These are phyloP conservation scores for Pontederia crassipes DNA, from an alignment of 176 grass and related monocot genomes.

Conservation along the genomic window DNA sequence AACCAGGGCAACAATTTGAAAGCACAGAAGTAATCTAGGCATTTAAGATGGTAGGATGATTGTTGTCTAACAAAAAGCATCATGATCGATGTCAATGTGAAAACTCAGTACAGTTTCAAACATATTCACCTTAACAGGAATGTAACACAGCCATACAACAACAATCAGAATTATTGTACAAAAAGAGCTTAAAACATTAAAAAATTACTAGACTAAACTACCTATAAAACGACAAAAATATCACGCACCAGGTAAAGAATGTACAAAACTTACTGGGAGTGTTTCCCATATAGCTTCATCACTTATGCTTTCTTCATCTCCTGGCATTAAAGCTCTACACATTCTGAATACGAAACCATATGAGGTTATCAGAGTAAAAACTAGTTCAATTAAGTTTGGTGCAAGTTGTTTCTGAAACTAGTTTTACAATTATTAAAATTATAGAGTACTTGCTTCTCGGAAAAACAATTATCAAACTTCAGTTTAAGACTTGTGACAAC, in stretches of 20 bases:
- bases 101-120: background rate
- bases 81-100: background rate
- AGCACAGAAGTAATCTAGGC: too few relatives aligned
- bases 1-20: too few relatives aligned
- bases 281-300: slow-evolving; percentile 92
- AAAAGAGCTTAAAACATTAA: background rate
- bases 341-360: slow-evolving; percentile 45
- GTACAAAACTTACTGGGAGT: slow-evolving; percentile 62
- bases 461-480: too few relatives aligned
- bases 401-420: too few relatives aligned
- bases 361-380: too few relatives aligned
- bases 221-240: background rate
- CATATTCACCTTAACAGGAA: background rate
- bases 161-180: background rate
- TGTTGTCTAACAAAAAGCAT: too few relatives aligned
- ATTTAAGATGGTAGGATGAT: too few relatives aligned
- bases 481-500: too few relatives aligned
- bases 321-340: slow-evolving; percentile 95
- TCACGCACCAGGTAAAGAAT: background rate
- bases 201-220: background rate
- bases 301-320: slow-evolving; percentile 92
- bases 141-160: background rate
- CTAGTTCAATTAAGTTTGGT: background rate
- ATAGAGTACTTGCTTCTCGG: too few relatives aligned
- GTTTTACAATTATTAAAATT: too few relatives aligned